phyloP scores from a whole-genome alignment of 192 early-diverging fungal species.

The Podila horticola region DNA sequence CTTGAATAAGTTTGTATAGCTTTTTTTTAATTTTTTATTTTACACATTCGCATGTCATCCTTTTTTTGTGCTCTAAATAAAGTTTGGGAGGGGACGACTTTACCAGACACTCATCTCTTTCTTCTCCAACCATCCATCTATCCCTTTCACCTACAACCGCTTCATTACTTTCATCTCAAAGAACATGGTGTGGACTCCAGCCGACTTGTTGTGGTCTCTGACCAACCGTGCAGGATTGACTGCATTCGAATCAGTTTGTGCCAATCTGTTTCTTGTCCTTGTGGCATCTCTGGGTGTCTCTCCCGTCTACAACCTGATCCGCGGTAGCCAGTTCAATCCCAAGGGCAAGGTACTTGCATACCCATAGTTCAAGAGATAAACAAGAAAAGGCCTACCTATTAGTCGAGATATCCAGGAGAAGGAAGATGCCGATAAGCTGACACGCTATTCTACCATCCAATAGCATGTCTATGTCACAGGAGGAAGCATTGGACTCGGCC shows the following conservation, averaged over 20 bases:
- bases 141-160: neutral
- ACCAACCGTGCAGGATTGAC: slow-evolving; percentile 23
- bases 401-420: neutral
- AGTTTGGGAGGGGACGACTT: neutral
- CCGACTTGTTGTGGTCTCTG: slow-evolving; percentile 44
- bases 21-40: no score
- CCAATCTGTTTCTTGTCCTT: slow-evolving; percentile 30
- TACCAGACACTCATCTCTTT: slow-evolving; percentile 5
- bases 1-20: no score
- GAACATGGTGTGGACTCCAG: slow-evolving; percentile 33
- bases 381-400: neutral
- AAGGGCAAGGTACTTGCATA: slow-evolving; percentile 35
- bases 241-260: slow-evolving; percentile 41
- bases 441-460: no score
- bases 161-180: neutral
- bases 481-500: slow-evolving; percentile 79
- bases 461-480: slow-evolving; percentile 81
- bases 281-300: slow-evolving; percentile 16
- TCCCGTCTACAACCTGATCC: slow-evolving; percentile 30
- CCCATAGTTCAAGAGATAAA: neutral
- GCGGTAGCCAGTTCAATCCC: slow-evolving; percentile 37
- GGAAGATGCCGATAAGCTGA: neutral
- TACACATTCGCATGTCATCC: no score
- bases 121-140: neutral
- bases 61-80: no score